These are phyloP conservation scores for Leishmania guyanensis DNA, from an alignment of 208 protist species.

Conservation along the genomic window DNA sequence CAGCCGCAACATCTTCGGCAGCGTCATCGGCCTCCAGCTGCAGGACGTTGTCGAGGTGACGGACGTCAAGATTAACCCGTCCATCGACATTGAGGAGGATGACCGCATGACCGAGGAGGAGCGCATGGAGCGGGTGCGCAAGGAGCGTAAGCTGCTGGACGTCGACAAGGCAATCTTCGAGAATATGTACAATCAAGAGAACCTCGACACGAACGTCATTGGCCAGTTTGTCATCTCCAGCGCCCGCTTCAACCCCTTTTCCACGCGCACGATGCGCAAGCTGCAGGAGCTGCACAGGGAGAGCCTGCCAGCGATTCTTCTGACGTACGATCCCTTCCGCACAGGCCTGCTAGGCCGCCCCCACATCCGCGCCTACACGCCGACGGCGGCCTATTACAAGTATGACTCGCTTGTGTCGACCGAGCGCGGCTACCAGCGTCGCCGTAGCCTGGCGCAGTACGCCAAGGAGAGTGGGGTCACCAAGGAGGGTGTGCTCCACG, in stretches of 20 bases:
- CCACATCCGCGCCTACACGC: constrained; percentile 67
- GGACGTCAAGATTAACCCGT: constrained; percentile 34
- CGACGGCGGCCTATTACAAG: constrained; percentile 55
- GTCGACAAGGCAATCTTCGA: constrained; percentile 30
- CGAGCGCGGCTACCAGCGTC: constrained; percentile 26
- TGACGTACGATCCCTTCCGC: constrained; percentile 74
- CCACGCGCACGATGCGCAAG: constrained; percentile 37
- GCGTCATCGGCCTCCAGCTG: constrained; percentile 63
- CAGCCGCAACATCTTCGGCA: constrained; percentile 46
- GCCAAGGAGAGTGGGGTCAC: constrained; percentile 51
- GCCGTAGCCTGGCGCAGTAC: constrained; percentile 33
- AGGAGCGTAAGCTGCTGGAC: constrained; percentile 29
- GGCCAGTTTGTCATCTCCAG: constrained; percentile 63
- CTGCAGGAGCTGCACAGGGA: constrained; percentile 48
- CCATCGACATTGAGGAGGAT: constrained; percentile 35
- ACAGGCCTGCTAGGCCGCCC: constrained; percentile 59
- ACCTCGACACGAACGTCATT: constrained; percentile 64
- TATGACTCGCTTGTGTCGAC: constrained; percentile 36
- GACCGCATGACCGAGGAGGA: constrained; percentile 33
- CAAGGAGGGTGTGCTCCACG: constrained; percentile 54
- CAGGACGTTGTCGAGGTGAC: constrained; percentile 53
- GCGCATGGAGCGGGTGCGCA: constrained; percentile 6
- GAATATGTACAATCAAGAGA: constrained; percentile 46
- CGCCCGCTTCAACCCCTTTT: constrained; percentile 47
- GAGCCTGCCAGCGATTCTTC: constrained; percentile 56